phyloP scores from a whole-genome alignment of 108 stramenopile genomes.

The Nannochloropsis salina region DNA sequence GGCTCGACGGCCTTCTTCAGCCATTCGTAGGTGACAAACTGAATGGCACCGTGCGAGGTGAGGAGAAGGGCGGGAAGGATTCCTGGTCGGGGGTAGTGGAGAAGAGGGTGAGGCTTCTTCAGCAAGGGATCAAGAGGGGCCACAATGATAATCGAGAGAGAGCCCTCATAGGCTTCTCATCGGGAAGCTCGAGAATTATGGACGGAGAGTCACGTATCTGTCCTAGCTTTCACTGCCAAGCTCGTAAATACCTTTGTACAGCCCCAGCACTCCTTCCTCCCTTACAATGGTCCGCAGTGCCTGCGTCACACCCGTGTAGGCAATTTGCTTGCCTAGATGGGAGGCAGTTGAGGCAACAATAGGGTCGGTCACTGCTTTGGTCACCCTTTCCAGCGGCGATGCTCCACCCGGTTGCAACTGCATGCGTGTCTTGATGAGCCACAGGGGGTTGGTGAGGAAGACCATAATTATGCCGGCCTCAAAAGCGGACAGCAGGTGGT shows the following conservation, averaged over 20 bases:
- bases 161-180: too few species aligned
- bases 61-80: conserved; percentile 81
- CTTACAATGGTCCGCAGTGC: conserved; percentile 64
- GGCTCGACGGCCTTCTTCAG: conserved; percentile 59
- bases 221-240: too few species aligned
- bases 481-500: conserved; percentile 49
- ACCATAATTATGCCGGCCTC: conserved; percentile 79
- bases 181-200: too few species aligned
- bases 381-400: background rate
- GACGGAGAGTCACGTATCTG: too few species aligned
- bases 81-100: background rate
- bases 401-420: conserved; percentile 68
- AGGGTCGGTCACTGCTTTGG: background rate
- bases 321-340: background rate
- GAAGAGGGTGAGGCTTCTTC: background rate
- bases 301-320: conserved; percentile 28
- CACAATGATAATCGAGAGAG: too few species aligned
- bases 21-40: conserved; percentile 92
- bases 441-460: conserved; percentile 89
- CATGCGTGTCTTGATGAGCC: conserved; percentile 94
- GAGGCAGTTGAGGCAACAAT: background rate
- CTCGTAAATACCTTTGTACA: conserved; percentile 72
- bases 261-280: conserved; percentile 81
- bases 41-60: conserved; percentile 91
- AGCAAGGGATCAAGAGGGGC: background rate